Conservation (phyloP, 768 basidiomycete genomes). For the Gelatoporia subvermispora region DNA sequence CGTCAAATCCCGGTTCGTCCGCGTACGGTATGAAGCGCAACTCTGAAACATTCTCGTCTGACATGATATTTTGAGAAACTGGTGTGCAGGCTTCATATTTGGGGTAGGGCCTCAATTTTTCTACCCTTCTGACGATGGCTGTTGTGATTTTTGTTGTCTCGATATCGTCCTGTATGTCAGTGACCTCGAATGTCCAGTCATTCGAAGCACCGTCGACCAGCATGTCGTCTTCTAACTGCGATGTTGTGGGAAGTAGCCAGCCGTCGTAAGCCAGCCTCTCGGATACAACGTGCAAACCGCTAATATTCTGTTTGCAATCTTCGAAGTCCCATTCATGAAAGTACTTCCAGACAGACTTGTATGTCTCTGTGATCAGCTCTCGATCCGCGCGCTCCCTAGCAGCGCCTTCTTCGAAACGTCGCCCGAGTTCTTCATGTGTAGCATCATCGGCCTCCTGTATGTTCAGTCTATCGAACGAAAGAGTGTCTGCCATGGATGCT, state of each 20-base stretch:
- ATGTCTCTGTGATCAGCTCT: constrained; percentile 18
- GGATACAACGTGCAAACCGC: constrained; percentile 8
- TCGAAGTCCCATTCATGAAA: constrained; percentile 43
- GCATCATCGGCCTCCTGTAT: neutral
- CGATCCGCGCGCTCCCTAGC: neutral
- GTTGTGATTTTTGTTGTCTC: neutral
- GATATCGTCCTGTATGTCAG: neutral
- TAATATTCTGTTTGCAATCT: constrained; percentile 24
- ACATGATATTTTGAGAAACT: constrained; percentile 26
- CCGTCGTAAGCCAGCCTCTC: neutral
- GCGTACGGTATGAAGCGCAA: constrained; percentile 40
- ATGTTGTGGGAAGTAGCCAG: neutral
- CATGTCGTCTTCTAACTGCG: neutral
- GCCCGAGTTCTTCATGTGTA: neutral
- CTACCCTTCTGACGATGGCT: neutral
- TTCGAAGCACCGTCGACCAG: neutral
- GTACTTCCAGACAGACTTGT: constrained; percentile 36
- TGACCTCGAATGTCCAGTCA: neutral
- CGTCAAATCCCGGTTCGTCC: constrained; percentile 38
- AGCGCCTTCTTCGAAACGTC: neutral
- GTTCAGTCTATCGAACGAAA: neutral
- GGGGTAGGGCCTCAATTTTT: constrained; percentile 19
- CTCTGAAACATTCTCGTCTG: neutral
- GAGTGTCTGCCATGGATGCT: neutral
- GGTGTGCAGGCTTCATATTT: constrained; percentile 47